phyloP scores from a whole-genome alignment of 805 yeast genomes.

The Debaryomyces hansenii region DNA sequence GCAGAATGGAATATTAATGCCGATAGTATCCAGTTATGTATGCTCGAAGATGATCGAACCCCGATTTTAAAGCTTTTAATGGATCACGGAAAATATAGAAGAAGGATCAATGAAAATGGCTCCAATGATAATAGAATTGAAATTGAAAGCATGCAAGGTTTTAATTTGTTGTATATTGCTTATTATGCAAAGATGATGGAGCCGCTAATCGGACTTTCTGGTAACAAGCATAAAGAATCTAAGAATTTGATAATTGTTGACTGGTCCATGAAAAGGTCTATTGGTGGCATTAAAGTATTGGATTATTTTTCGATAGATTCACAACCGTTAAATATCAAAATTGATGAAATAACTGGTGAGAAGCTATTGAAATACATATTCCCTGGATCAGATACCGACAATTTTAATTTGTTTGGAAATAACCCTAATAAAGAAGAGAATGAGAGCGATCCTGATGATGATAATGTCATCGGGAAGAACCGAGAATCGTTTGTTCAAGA shows the following conservation, averaged over 20 bases:
- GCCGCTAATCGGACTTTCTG: conserved; percentile 25
- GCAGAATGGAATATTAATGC: conserved; percentile 39
- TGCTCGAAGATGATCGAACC: conserved; percentile 40
- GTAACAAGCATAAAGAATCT: conserved; percentile 3
- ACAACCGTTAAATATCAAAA: conserved; percentile 35
- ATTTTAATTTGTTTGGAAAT: neutral
- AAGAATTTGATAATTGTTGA: conserved; percentile 29
- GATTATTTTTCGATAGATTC: conserved; percentile 39
- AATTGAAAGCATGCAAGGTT: conserved; percentile 37
- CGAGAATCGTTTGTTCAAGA: conserved; percentile 5
- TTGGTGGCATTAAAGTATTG: conserved; percentile 43
- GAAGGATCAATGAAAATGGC: conserved; percentile 40
- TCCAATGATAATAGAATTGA: conserved; percentile 38
- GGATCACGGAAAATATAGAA: conserved; percentile 31
- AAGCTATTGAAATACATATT: conserved; percentile 39
- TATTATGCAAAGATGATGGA: conserved; percentile 33
- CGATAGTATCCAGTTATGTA: conserved; percentile 38
- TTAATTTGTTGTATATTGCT: conserved; percentile 32
- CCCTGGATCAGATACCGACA: conserved; percentile 13
- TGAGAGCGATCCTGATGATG: conserved; percentile 7
- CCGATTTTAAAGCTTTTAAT: conserved; percentile 40
- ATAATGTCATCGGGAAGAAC: neutral
- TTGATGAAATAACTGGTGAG: conserved; percentile 41
- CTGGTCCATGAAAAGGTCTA: conserved; percentile 43
- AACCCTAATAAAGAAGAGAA: conserved; percentile 7